Conservation (phyloP, 345 rosid species). For the Dipteronia sinensis region DNA sequence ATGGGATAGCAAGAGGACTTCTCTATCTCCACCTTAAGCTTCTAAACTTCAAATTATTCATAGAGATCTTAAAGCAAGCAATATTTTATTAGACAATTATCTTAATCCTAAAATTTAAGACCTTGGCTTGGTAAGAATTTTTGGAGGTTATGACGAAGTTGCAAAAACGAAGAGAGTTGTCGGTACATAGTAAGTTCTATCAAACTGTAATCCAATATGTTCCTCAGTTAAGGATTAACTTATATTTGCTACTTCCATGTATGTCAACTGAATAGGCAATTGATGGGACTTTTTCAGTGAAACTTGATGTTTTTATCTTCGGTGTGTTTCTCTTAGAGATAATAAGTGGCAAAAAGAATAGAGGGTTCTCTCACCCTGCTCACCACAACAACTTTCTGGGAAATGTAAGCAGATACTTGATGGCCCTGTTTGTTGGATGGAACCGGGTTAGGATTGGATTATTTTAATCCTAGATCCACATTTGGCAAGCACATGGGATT, state of each 20-base stretch:
- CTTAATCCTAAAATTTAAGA: conserved; percentile 54
- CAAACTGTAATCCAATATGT: neutral
- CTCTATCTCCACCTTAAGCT: conserved; percentile 57
- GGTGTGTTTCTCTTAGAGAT: conserved; percentile 52
- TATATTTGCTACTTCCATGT: neutral
- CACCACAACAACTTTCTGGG: conserved; percentile 5
- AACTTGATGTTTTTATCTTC: conserved; percentile 55
- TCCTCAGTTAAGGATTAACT: neutral
- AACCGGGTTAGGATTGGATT: too few relatives aligned
- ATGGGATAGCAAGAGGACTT: conserved; percentile 45
- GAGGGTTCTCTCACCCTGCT: conserved; percentile 38
- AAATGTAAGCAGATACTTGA: neutral
- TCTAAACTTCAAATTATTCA: conserved; percentile 53
- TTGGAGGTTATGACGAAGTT: conserved; percentile 37
- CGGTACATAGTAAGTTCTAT: conserved; percentile 45
- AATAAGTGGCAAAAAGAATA: conserved; percentile 49
- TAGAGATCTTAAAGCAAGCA: conserved; percentile 52
- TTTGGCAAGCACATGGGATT: too few relatives aligned
- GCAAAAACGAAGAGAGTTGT: conserved; percentile 42
- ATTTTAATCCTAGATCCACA: too few relatives aligned
- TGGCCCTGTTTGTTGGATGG: too few relatives aligned
- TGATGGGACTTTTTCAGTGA: conserved; percentile 45
- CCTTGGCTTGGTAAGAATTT: conserved; percentile 57
- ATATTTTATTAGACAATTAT: conserved; percentile 43
- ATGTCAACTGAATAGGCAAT: conserved; percentile 39